Evolutionary conservation across 768 basidiomycete genomes (phyloP).

Genomic region (Phlebiopsis gigantea): DNA sequence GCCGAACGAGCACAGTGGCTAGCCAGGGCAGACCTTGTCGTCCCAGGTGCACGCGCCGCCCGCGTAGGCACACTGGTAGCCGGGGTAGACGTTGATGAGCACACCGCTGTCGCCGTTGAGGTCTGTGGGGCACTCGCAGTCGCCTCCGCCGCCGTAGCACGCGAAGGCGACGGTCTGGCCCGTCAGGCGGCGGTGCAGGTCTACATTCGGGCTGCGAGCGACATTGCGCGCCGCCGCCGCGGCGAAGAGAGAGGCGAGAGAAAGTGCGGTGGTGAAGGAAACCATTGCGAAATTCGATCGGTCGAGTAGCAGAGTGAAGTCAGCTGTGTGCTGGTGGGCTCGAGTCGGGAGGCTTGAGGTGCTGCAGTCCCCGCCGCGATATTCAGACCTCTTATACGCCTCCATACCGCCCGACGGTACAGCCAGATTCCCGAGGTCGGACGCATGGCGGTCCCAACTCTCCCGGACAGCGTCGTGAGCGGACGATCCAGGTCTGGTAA

Average conservation of each 20-base stretch:
- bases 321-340: neutral
- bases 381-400: neutral
- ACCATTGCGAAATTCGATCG: neutral
- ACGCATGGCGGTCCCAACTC: neutral
- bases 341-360: neutral
- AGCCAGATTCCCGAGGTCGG: neutral
- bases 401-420: neutral
- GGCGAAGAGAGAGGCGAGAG: neutral
- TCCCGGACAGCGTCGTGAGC: neutral
- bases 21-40: slow-evolving; percentile 15
- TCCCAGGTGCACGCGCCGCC: slow-evolving; percentile 17
- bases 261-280: neutral
- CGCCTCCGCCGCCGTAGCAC: slow-evolving; percentile 10
- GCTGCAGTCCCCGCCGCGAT: neutral
- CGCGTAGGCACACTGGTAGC: slow-evolving; percentile 14
- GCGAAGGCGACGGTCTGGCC: slow-evolving; percentile 6
- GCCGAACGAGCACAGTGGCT: neutral
- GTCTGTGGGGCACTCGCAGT: slow-evolving; percentile 17
- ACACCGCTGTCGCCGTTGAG: slow-evolving; percentile 11
- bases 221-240: neutral
- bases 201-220: neutral
- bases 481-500: neutral
- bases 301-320: neutral
- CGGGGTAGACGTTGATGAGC: slow-evolving; percentile 16
- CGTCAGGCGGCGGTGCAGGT: slow-evolving; percentile 4